Evolutionary conservation across 2,329 filamentous ascomycete species (phyloP).

Genomic region (Xylaria sp.): DNA sequence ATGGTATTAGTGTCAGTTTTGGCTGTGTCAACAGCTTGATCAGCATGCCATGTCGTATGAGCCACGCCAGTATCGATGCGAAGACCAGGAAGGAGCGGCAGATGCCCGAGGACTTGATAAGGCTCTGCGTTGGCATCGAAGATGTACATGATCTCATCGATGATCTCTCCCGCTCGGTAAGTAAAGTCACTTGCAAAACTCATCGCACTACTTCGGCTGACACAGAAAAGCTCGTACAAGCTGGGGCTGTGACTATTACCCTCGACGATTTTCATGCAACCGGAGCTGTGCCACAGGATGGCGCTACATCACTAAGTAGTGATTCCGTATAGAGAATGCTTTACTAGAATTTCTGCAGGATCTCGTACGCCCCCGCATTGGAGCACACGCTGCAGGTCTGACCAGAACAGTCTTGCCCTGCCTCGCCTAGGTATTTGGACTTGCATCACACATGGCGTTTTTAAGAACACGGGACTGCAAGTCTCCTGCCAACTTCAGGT

Average conservation of each 20-base stretch:
- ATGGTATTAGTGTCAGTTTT: constrained; percentile 96
- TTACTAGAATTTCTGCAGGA: constrained; percentile 19
- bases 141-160: constrained; percentile 91
- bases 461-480: constrained; percentile 22
- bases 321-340: constrained; percentile 30
- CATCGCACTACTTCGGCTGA: constrained; percentile 32
- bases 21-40: constrained; percentile 98
- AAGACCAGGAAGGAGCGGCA: constrained; percentile 88
- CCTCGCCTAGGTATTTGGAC: constrained; percentile 11
- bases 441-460: constrained; percentile 20
- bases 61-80: constrained; percentile 95
- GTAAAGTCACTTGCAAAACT: constrained; percentile 46
- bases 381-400: constrained; percentile 6
- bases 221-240: constrained; percentile 76
- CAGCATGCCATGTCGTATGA: constrained; percentile 99
- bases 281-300: constrained; percentile 29
- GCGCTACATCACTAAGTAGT: constrained; percentile 26
- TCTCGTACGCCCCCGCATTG: constrained; percentile 11
- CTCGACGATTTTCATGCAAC: constrained; percentile 79
- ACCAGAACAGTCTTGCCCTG: neutral
- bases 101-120: constrained; percentile 96
- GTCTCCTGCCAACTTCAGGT: constrained; percentile 5
- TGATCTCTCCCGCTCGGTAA: constrained; percentile 86
- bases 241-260: constrained; percentile 87
- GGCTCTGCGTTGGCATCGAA: constrained; percentile 95